Evolutionary conservation across 495 filamentous ascomycete genomes (phyloP), one percentile per base, ranked within the genome.

Genomic region (Penicillium mononematosum): DNA sequence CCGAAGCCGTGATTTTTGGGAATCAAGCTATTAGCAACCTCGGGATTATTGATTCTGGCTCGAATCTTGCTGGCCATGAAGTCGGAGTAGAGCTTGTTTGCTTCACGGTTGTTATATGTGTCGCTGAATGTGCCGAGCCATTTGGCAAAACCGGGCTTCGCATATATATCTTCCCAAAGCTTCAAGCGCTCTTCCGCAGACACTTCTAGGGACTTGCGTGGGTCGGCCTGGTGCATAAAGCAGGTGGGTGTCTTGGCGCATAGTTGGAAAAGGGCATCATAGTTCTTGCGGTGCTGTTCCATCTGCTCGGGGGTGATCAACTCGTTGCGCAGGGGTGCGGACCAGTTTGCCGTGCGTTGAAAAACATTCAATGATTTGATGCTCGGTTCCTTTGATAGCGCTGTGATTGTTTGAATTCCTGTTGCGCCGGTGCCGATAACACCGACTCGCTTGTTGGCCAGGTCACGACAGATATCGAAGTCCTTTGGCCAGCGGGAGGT

Each of bases 391-490:
- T 65, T 65, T 14, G 63, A 52, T 2, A 64, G 46, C 25, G 65
- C 65, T 6, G 69, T 59, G 31, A 69, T 72, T 38, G 73, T 67
- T 51, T 83, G 81, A 22, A 82, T 71, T 12, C 77, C 79, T 1
- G 78, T 78, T 4, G 78, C 64, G 2, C 81, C 81, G 0, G 76
- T 81, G 8, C 80, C 80, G 47, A 83, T 74, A 2, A 83, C 74
- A 12, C 70, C 78, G 39, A 82, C 67, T 1, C 72, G 70, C 61
- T 82, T 82, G 12, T 71, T 72, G 44, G 70, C 47, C 24, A 65
- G 59, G 22, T 59, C 59, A 19, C 46, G 52, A 1, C 20, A 31
- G 31, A 78, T 41, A 55, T 79, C 65, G 14, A 75, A 60, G 45
- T 68, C 64, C 19, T 63, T 75, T 50, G 77, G 77, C 74, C 73